Conservation (phyloP, 345 rosid genomes). For the Salix dunnii region DNA sequence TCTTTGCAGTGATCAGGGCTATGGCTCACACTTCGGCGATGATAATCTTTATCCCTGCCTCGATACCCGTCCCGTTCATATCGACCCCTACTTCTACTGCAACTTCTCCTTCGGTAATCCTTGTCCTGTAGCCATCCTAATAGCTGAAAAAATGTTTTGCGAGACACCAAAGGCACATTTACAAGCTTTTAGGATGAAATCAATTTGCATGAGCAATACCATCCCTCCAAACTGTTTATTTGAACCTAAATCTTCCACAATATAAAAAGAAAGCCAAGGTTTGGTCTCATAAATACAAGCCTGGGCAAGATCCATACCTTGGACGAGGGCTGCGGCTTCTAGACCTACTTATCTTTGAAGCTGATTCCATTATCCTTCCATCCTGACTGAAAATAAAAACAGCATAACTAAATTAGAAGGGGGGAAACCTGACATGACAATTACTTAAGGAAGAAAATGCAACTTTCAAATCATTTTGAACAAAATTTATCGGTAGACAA, state of each 20-base stretch:
- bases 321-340: constrained; percentile 3
- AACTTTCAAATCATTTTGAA: neutral
- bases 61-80: constrained; percentile 46
- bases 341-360: neutral
- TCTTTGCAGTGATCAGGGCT: constrained; percentile 49
- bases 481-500: neutral
- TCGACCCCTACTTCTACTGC: constrained; percentile 53
- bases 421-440: neutral
- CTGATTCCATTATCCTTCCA: constrained; percentile 8
- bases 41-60: constrained; percentile 51
- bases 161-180: neutral
- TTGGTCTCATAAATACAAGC: neutral
- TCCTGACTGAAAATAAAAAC: neutral
- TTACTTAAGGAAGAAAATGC: neutral
- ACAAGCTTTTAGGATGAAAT: neutral
- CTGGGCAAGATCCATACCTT: neutral
- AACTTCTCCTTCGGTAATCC: constrained; percentile 50
- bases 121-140: constrained; percentile 32
- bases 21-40: constrained; percentile 51
- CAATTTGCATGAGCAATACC: neutral
- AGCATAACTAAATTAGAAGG: neutral
- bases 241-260: neutral
- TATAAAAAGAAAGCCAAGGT: neutral
- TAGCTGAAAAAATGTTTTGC: constrained; percentile 13
- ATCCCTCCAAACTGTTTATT: neutral